Evolutionary conservation across 2,329 filamentous ascomycete species (phyloP), one percentile per base, ranked within the genome.

Genomic region (Sclerotiophoma versabilis): DNA sequence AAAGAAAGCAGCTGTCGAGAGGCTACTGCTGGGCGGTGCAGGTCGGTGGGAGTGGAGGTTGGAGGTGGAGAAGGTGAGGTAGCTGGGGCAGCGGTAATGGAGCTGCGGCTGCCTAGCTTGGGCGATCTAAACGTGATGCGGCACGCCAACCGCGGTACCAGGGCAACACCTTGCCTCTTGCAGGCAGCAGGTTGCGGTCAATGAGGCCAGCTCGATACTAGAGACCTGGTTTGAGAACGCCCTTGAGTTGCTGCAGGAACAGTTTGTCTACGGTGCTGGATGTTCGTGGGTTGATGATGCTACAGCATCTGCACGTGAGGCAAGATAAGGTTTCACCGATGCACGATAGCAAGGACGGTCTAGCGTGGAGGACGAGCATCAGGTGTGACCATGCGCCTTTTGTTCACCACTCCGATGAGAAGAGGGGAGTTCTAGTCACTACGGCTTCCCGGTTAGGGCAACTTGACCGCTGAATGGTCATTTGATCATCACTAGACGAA

Each of bases 101-200:
- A 55, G 52, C 46, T 55, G 47, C 47, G 42, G 53, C 53, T 56
- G 53, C 53, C 53, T 56, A 56, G 53, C 42, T 55, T 46, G 47
- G 53, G 46, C 47, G 45, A 34, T 45, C 51, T 54, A 45, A 49
- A 44, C 51, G 45, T 49, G 51, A 54, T 50, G 38, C 44, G 27
- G 44, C 50, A 48, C 45, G 50, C 41, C 51, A 49, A 49, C 51
- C 41, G 36, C 51, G 51, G 46, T 49, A 44, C 38, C 39, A 37
- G 38, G 25, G 30, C 45, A 43, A 33, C 51, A 25, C 51, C 29
- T 54, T 44, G 46, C 51, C 45, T 41, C 32, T 45, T 49, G 51
- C 51, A 54, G 51, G 51, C 51, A 54, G 36, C 45, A 49, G 23
- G 6, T 30, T 36, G 15, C n/a, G 17, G 22, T 45, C 30, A 29